Base-by-base conservation (phyloP, 108 stramenopile species). In the Nitzschia sp. region DNA sequence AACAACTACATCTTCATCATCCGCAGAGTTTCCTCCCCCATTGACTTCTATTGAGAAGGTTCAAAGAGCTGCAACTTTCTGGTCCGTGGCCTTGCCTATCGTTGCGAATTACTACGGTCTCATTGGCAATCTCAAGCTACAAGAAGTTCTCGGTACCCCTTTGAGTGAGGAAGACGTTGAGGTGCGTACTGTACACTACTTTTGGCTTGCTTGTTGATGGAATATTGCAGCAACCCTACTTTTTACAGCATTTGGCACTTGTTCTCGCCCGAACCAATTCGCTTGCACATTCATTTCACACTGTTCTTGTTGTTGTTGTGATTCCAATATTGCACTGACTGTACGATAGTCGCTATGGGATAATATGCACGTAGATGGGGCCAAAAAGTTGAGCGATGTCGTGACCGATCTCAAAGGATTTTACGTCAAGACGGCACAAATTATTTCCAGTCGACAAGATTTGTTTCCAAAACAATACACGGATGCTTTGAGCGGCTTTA, bases 401-500 rank as follows among this genome's bases (percentile, higher is more conserved):
- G 92, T 97, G 53, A 76, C 88, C 0, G 79, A 89, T 0, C 87
- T 98, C 32, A 94, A 95, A 45, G 97, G 97, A 44, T 98, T 97
- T 80, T 98, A 97, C 52, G 95, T 96, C 66, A 98, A 98, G 76
- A 96, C 96, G 25, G 74, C 74, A 22, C 67, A 68, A 33, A 68
- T 67, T 57, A 90, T 94, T 28, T 84, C 92, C 0, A 76, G 84
- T 1, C 80, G 94, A 52, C 78, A 80, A 45, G 97, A 98, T 72
- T 75, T 98, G 21, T 98, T 98, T 65, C 97, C 97, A 0, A 52
- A 65, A 60, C 87, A 95, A 66, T 98, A 98, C 69, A 95, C 95
- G 3, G 85, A 88, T 17, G 88, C 91, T 19, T 61, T 92, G 21
- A 73, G 77, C 27, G 77, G 71, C 16, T 91, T 97, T 31, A 88